Base-by-base conservation (phyloP, 2,329 filamentous ascomycete species). In the Sclerotinia sclerotiorum region DNA sequence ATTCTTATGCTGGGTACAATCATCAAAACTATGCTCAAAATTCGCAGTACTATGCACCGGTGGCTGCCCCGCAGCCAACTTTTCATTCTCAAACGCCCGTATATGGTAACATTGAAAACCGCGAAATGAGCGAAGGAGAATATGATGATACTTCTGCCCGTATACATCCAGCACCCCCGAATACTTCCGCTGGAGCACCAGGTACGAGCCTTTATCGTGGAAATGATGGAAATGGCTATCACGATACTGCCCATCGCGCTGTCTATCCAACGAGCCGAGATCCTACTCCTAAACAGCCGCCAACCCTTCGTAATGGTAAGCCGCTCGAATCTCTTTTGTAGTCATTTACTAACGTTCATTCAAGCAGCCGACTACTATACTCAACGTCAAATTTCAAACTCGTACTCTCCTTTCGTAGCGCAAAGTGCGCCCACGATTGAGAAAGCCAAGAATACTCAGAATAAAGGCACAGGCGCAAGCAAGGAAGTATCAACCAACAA, bases 91-190 rank as follows among this genome's bases (percentile, higher is more conserved):
- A 68, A 52, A 54, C 65, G 27, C 35, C 65, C 8, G 11, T 63
- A 46, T 67, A 61, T 49, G 72, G 68, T 61, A 70, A 73, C 46
- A 74, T 79, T 35, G 91, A 95, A 75, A 92, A 96, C 74, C 91
- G 90, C 21, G 92, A 96, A 77, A 78, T 95, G 42, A 91, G 87
- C 71, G 92, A 94, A 73, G 85, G 83, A 24, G 88, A 90, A 73
- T 82, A 84, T 61, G 84, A 87, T 62, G 84, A 87, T 73, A 74
- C 84, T 2, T 56, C 64, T 48, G 65, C 55, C 55, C 49, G 51
- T 39, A 60, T 64, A 60, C 51, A 56, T 44, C 27, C 61, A 44
- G 49, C 66, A 29, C 54, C 69, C 35, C 52, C 68, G 7, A 70
- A 71, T 58, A 69, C 65, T 44, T 57, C 69, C 29, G 46, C 62